phyloP scores from a whole-genome alignment of 352 stramenopile genomes.

The Globisporangium heterothallicum region DNA sequence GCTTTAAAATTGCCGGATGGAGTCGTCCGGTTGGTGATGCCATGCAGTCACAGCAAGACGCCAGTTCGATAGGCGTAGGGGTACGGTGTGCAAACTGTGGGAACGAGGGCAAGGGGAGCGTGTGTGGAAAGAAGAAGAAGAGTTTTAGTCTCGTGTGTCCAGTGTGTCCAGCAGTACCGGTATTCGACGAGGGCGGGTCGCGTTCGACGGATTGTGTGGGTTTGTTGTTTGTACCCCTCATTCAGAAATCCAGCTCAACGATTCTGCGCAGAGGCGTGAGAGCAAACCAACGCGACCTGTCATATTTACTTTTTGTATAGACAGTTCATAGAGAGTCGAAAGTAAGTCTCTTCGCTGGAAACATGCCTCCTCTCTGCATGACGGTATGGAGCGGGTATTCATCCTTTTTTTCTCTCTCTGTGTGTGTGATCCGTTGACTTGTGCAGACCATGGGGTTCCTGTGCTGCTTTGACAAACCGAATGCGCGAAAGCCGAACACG shows the following conservation, averaged over 20 bases:
- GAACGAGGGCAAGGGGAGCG: background rate
- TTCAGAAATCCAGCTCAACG: background rate
- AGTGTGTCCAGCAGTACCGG: too few relatives aligned
- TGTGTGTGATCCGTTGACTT: background rate
- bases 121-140: background rate
- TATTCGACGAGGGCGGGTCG: too few relatives aligned
- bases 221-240: background rate
- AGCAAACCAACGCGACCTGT: background rate
- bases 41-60: background rate
- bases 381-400: background rate
- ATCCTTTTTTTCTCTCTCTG: background rate
- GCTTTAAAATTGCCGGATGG: too few relatives aligned
- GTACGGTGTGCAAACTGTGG: background rate
- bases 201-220: background rate
- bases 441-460: constrained; percentile 8
- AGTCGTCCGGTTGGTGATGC: too few relatives aligned
- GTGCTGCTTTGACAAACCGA: constrained; percentile 6
- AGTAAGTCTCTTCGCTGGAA: background rate
- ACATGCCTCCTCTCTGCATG: too few relatives aligned
- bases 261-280: too few relatives aligned
- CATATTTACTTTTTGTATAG: background rate
- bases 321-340: background rate
- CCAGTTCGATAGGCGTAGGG: background rate
- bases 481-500: constrained; percentile 3
- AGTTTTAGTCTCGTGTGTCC: background rate